Percentiles rank a stretch among this genome's conserved stretches.
Conservation (phyloP, 2,329 filamentous ascomycete genomes). For the Colletotrichum sp. region DNA sequence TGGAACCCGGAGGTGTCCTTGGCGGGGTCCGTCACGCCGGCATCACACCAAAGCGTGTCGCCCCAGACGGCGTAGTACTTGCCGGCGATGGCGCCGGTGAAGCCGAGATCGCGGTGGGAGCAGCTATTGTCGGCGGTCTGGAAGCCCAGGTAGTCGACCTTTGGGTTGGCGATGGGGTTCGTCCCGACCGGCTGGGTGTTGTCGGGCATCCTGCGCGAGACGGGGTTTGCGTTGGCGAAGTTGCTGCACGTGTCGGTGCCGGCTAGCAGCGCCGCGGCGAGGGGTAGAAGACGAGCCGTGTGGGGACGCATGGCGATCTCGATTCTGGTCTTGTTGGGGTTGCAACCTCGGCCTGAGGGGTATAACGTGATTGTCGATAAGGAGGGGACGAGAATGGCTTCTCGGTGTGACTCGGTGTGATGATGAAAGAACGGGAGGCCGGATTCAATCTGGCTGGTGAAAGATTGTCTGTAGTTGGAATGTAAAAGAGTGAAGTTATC, state of each 20-base stretch:
- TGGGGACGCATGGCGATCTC: constrained; percentile 2
- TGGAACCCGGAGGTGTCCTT: constrained; percentile 37
- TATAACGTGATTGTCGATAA: background rate
- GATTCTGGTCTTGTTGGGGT: background rate
- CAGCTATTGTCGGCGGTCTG: constrained; percentile 42
- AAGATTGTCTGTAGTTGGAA: background rate
- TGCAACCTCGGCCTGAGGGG: background rate
- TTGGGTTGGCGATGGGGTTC: constrained; percentile 36
- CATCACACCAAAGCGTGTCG: constrained; percentile 39
- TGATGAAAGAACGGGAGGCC: background rate
- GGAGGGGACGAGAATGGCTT: background rate
- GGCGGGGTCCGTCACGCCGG: constrained; percentile 34
- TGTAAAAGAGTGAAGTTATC: background rate
- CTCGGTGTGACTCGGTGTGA: background rate
- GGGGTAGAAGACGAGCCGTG: background rate
- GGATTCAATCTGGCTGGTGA: background rate
- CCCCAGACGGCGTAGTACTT: constrained; percentile 44
- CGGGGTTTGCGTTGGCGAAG: background rate
- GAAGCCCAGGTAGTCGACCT: constrained; percentile 36
- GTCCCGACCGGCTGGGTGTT: constrained; percentile 41
- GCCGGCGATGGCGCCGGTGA: constrained; percentile 37
- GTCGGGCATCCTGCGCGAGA: constrained; percentile 28
- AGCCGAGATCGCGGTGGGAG: constrained; percentile 41
- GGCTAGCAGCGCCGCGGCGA: background rate
- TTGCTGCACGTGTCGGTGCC: background rate